phyloP scores from a whole-genome alignment of 1,284 basidiomycete species.

The Xerocomus minutiporus region DNA sequence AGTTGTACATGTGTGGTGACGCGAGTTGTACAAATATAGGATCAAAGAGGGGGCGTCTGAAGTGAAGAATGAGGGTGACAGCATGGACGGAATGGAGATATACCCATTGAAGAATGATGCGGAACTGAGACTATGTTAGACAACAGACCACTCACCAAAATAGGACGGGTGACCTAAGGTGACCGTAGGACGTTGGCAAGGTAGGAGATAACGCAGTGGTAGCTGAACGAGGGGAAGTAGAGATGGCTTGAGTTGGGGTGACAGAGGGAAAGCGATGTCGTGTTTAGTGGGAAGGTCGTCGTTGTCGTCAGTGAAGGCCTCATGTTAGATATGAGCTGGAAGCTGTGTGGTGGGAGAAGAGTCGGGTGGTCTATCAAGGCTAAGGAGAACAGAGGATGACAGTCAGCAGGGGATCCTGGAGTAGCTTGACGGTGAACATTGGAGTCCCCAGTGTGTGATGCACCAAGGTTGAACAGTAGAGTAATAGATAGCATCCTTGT shows the following conservation, averaged over 20 bases:
- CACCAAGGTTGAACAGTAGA: too few species aligned
- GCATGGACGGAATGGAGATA: slow-evolving; percentile 8
- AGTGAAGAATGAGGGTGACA: slow-evolving; percentile 14
- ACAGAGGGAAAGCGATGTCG: slow-evolving; percentile 17
- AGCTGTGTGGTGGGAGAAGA: slow-evolving; percentile 6
- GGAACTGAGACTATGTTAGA: neutral
- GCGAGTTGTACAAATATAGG: too few species aligned
- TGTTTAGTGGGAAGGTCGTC: slow-evolving; percentile 27
- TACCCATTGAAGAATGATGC: neutral
- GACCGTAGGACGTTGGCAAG: slow-evolving; percentile 20
- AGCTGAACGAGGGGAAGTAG: slow-evolving; percentile 12
- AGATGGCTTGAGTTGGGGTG: slow-evolving; percentile 7
- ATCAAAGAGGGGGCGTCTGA: neutral
- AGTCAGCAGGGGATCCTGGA: too few species aligned
- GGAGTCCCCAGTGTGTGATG: too few species aligned
- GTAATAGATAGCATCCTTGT: too few species aligned
- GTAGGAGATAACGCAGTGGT: slow-evolving; percentile 12
- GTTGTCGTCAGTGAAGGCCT: slow-evolving; percentile 15
- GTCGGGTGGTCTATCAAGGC: too few species aligned
- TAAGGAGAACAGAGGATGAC: too few species aligned
- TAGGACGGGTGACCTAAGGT: slow-evolving; percentile 31
- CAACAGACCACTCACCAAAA: slow-evolving; percentile 25
- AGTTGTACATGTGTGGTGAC: too few species aligned
- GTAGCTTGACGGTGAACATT: too few species aligned
- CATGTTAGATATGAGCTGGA: slow-evolving; percentile 8